phyloP scores from a whole-genome alignment of 768 basidiomycete genomes.

The Rossbeevera mucosa region DNA sequence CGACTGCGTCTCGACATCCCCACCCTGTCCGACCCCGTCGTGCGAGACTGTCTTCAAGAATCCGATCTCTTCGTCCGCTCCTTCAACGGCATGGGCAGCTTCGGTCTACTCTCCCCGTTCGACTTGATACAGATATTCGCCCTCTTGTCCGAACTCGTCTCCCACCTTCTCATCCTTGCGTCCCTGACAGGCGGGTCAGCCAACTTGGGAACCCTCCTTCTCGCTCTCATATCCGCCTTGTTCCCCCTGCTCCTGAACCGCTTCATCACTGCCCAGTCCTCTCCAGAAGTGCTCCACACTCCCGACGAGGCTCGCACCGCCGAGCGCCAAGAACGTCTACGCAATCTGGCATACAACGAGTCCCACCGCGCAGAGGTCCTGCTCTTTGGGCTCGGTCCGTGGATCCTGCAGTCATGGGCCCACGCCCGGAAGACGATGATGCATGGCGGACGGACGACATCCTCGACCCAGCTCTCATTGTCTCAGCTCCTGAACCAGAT shows the following conservation, averaged over 20 bases:
- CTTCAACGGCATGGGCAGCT: slow-evolving; percentile 66
- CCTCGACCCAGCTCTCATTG: slow-evolving; percentile 35
- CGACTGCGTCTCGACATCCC: slow-evolving; percentile 75
- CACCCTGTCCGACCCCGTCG: slow-evolving; percentile 65
- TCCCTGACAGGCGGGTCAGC: slow-evolving; percentile 54
- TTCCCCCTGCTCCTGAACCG: slow-evolving; percentile 58
- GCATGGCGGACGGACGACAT: slow-evolving; percentile 47
- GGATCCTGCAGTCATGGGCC: slow-evolving; percentile 80
- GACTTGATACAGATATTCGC: slow-evolving; percentile 74
- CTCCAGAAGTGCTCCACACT: slow-evolving; percentile 43
- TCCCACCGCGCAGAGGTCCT: slow-evolving; percentile 74
- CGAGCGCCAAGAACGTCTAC: slow-evolving; percentile 71
- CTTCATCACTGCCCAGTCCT: slow-evolving; percentile 39
- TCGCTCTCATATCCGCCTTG: slow-evolving; percentile 58
- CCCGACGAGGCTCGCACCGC: slow-evolving; percentile 58
- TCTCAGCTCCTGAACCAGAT: slow-evolving; percentile 49
- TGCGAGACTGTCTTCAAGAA: slow-evolving; percentile 79
- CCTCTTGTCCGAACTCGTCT: slow-evolving; percentile 63
- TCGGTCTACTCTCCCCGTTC: slow-evolving; percentile 75
- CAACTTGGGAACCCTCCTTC: slow-evolving; percentile 51
- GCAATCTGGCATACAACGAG: slow-evolving; percentile 71
- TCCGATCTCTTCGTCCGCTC: slow-evolving; percentile 82
- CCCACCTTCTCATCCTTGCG: slow-evolving; percentile 64
- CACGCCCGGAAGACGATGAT: slow-evolving; percentile 56
- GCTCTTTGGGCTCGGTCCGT: slow-evolving; percentile 78